These are phyloP conservation scores for Venturia carpophila DNA, from an alignment of 2,329 filamentous ascomycete genomes.

Conservation along the genomic window DNA sequence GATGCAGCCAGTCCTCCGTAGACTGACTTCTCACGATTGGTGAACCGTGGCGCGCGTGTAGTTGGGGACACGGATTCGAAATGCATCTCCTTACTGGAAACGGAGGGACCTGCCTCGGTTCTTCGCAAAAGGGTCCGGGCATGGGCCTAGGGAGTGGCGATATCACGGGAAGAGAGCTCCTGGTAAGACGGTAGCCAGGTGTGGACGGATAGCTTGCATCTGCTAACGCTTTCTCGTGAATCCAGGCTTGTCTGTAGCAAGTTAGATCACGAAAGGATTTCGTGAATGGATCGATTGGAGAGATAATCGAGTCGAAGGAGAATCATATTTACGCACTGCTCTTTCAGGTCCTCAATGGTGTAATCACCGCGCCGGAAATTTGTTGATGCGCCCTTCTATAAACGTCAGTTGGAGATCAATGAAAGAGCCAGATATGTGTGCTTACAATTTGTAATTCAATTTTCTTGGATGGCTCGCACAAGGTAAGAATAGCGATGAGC, in stretches of 20 bases:
- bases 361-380: conserved; percentile 25
- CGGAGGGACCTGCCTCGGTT: conserved; percentile 4
- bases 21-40: background rate
- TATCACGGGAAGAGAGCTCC: background rate
- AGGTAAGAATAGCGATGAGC: conserved; percentile 4
- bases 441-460: conserved; percentile 12
- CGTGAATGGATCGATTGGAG: background rate
- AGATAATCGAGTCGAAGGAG: background rate
- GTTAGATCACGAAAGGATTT: background rate
- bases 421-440: background rate
- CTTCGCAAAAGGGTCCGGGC: background rate
- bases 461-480: background rate
- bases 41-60: background rate
- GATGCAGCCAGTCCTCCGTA: background rate
- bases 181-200: background rate
- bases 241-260: conserved; percentile 11
- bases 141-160: background rate
- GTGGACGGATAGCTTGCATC: conserved; percentile 7
- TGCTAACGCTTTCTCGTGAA: conserved; percentile 12
- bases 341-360: conserved; percentile 48
- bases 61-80: background rate
- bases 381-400: conserved; percentile 18
- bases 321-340: conserved; percentile 44
- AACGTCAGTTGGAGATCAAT: background rate
- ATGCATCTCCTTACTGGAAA: background rate